phyloP scores from a whole-genome alignment of 2,329 filamentous ascomycete genomes.

The Byssochlamys sp. region DNA sequence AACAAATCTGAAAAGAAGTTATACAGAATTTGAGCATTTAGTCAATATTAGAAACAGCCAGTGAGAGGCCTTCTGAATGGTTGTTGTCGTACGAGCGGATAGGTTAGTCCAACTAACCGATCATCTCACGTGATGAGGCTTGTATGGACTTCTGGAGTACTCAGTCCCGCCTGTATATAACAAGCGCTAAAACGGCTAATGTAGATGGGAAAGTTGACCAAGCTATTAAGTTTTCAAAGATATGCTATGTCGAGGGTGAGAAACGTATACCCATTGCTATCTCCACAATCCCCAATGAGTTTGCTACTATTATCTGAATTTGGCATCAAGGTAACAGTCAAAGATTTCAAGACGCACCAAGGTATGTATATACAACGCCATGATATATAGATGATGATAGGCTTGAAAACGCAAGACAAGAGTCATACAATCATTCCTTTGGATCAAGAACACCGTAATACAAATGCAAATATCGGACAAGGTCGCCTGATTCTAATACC shows the following conservation, averaged over 20 bases:
- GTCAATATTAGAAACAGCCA: background rate
- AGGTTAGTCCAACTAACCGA: background rate
- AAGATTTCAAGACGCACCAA: background rate
- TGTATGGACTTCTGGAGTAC: background rate
- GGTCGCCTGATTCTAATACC: background rate
- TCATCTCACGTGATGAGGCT: background rate
- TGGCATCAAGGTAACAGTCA: background rate
- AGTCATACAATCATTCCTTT: background rate
- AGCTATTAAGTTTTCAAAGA: too few species aligned
- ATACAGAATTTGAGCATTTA: background rate
- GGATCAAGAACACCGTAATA: background rate
- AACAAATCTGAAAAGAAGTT: background rate
- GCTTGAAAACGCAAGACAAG: background rate
- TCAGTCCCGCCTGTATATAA: background rate
- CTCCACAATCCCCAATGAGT: too few species aligned
- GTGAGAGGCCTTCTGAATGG: background rate
- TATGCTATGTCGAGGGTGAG: too few species aligned
- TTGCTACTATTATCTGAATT: background rate
- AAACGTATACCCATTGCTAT: too few species aligned
- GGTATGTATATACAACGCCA: background rate
- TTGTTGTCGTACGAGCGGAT: background rate
- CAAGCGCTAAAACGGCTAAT: too few species aligned
- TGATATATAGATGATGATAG: background rate
- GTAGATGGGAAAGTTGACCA: too few species aligned
- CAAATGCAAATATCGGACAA: background rate